Conservation (phyloP, 108 stramenopile species). For the Pelagomonas calceolata region DNA sequence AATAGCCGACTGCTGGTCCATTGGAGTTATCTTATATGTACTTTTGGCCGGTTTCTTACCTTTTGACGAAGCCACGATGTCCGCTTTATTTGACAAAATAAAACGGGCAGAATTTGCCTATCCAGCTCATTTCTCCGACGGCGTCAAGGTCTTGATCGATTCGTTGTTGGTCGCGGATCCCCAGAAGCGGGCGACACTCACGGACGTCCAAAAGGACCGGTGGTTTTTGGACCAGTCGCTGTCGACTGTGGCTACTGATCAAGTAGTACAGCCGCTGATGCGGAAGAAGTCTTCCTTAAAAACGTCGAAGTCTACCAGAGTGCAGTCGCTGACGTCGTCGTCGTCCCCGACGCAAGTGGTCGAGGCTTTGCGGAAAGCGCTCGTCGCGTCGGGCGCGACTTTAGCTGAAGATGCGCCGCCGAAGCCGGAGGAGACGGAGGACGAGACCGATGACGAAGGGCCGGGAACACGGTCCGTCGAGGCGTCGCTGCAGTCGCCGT, state of each 20-base stretch:
- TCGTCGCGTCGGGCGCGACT: neutral
- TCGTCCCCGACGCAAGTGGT: neutral
- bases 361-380: neutral
- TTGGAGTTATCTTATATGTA: slow-evolving; percentile 68
- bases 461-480: slow-evolving; percentile 5
- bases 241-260: neutral
- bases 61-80: slow-evolving; percentile 60
- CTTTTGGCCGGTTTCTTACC: slow-evolving; percentile 65
- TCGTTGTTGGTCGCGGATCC: slow-evolving; percentile 62
- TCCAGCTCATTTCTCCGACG: slow-evolving; percentile 45
- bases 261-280: neutral
- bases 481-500: neutral
- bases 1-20: slow-evolving; percentile 43
- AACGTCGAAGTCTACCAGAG: neutral
- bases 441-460: neutral
- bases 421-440: slow-evolving; percentile 3
- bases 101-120: slow-evolving; percentile 51
- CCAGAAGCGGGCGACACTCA: slow-evolving; percentile 23
- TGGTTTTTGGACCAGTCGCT: slow-evolving; percentile 22
- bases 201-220: slow-evolving; percentile 31
- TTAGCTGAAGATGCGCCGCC: neutral
- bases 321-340: neutral
- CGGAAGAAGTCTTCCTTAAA: too few relatives aligned
- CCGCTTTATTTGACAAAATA: slow-evolving; percentile 59
- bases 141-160: slow-evolving; percentile 45